Evolutionary conservation across 2,329 filamentous ascomycete species (phyloP), one percentile per base, ranked within the genome.

Genomic region (Colletotrichum sp.): DNA sequence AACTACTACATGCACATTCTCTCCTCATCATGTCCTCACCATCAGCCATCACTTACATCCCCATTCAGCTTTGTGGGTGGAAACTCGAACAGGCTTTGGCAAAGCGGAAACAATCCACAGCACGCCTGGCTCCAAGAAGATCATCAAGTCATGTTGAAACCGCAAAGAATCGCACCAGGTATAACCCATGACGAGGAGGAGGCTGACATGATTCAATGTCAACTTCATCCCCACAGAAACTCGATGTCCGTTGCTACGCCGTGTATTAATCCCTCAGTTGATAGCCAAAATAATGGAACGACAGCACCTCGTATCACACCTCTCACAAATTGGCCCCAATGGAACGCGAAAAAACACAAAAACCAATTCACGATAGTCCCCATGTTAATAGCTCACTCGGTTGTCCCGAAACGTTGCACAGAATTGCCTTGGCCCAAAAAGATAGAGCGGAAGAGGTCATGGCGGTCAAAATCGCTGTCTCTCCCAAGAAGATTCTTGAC

Each of bases 41-140:
- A 12, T 48, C 18, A n/a, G 18, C 1, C 38, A 1, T 4, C 38
- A 12, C 18, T 21, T 21, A 48, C 18, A 4, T 1, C 0, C 8
- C 38, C 16, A n/a, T 48, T 12, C 0, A 0, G 38, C 18, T n/a
- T 6, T 12, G 18, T 1, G 18, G 38, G 38, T 48, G 1, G 1
- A 1, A 43, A 10, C 2, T 9, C 36, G 36, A 1, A 43, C 36
- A 43, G 16, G 16, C 16, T 38, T 38, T 18, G n/a, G n/a, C n/a
- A n/a, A n/a, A n/a, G n/a, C n/a, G n/a, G n/a, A n/a, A n/a, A n/a
- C n/a, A n/a, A n/a, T n/a, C n/a, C n/a, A n/a, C n/a, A n/a, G n/a
- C n/a, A n/a, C n/a, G n/a, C n/a, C n/a, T n/a, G n/a, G n/a, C n/a
- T n/a, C n/a, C 6, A 7, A 36, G 13, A 15, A 18, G 1, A 43